Base-by-base conservation (phyloP, 352 stramenopile species). In the Globisporangium nodosum region DNA sequence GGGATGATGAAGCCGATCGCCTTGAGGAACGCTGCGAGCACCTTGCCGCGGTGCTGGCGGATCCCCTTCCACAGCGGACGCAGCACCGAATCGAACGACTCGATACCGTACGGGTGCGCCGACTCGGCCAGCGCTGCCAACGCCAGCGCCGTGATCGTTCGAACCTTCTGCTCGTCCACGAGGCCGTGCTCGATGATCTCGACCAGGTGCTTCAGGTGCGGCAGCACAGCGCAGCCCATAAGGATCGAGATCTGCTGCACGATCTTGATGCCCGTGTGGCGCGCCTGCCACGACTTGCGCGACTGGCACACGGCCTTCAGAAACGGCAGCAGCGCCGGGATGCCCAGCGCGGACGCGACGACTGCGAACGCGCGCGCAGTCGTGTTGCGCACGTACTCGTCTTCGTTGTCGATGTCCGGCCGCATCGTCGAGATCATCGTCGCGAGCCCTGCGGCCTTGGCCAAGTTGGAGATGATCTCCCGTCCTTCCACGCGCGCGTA, bases 361-460 rank as follows among this genome's bases (percentile, higher is more conserved):
- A 99, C 97, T 0, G 97, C 97, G 65, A 99, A 99, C 5, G 97
- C 97, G 21, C 97, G 80, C 11, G 97, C 96, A 9, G 97, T 99
- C 6, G 96, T 99, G 74, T 99, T 99, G 16, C 97, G 87, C 12
- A 99, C 97, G 63, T 99, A 99, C 67, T 99, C 97, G 64, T 99
- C 96, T 5, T 96, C 87, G 54, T 97, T 98, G 72, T 99, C 97
- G 66, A 99, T 99, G 74, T 99, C 97, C 0, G 97, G 96, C 13
- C 97, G 85, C 96, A 99, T 99, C 0, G 97, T 99, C 15, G 97
- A 97, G 73, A 99, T 99, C 97, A 99, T 99, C 5, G 97, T 99
- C 3, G 97, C 94, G 3, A 99, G 73, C 56, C 97, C 97, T 13
- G 97, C 97, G 37, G 97, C 97, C 78, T 99, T 99, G 3, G 96